Evolutionary conservation across 1,139 yeast genomes (phyloP), one percentile per base, ranked within the genome.

Genomic region (Yamadazyma jaroonii): DNA sequence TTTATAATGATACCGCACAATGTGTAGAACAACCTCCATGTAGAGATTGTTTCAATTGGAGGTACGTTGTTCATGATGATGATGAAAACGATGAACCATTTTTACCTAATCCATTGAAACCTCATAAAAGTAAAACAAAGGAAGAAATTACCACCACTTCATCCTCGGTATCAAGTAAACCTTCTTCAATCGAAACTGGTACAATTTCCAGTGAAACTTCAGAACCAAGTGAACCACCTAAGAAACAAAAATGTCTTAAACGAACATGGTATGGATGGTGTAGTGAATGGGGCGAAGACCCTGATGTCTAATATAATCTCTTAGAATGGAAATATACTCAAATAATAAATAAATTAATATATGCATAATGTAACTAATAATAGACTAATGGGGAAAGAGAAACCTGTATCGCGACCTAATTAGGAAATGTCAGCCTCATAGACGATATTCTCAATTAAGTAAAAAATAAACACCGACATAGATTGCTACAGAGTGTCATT

Each of bases 21-120:
- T 90, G 97, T 56, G 71, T 64, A 14, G 77, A 74, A 15, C 86
- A 88, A 22, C 84, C 90, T 1, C 89, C 92, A 1, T 85, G 94
- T 53, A 70, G 80, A 33, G 98, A 92, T 56, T 92, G 99, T 58
- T 86, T 77, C 62, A 85, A 87, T 56, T 92, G 99, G 99, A 74
- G 83, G 35, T 92, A 77, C 59, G 78, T 83, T 2, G 73, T 77
- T 25, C 81, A 72, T 40, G 74, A 69, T 44, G 73, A 69, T 40
- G 51, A 54, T 24, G 70, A 62, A 42, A 61, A 51, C 8, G 72
- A 67, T 41, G 69, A 62, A 48, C 73, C 73, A 8, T 37, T 39
- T 23, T 47, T 66, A 40, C 73, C 74, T 13, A 63, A 67, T 40
- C 75, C 74, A 2, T 56, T 67, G 37, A 44, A 46, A 39, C 67